Percentiles rank a stretch among this genome's conserved stretches.
phyloP scores from a whole-genome alignment of 1,284 basidiomycete genomes.

The Heterobasidion parviporum region DNA sequence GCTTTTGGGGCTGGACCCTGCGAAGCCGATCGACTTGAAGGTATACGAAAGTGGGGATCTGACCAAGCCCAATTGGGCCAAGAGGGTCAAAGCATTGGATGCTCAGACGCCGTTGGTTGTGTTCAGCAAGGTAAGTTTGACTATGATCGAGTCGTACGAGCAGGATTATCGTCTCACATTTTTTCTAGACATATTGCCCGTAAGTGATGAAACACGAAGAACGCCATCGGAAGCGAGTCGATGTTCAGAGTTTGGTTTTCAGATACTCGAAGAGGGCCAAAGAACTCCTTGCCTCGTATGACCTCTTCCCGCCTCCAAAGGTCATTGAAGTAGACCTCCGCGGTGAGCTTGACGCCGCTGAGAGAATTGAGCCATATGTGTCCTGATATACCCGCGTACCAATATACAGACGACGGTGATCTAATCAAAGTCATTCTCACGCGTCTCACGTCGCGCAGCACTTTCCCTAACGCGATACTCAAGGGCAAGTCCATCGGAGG shows the following conservation, averaged over 20 bases:
- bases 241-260: not conserved
- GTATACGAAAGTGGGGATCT: constrained; percentile 36
- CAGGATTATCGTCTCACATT: not conserved
- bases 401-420: constrained; percentile 51
- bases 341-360: constrained; percentile 27
- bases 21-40: constrained; percentile 35
- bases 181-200: constrained; percentile 63
- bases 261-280: constrained; percentile 62
- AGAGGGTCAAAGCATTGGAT: constrained; percentile 35
- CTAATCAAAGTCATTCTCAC: constrained; percentile 59
- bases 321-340: constrained; percentile 72
- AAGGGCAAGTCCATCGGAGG: constrained; percentile 65
- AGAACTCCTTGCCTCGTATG: constrained; percentile 53
- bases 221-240: too few relatives aligned
- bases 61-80: constrained; percentile 34
- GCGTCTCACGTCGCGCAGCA: constrained; percentile 56
- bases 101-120: constrained; percentile 59
- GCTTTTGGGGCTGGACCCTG: constrained; percentile 30
- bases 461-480: constrained; percentile 72
- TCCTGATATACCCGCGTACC: not conserved
- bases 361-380: not conserved
- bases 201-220: constrained; percentile 22
- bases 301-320: constrained; percentile 59
- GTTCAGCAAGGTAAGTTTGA: constrained; percentile 63
- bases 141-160: not conserved